Evolutionary conservation across 345 rosid species (phyloP).

Genomic region (Turnera subulata): DNA sequence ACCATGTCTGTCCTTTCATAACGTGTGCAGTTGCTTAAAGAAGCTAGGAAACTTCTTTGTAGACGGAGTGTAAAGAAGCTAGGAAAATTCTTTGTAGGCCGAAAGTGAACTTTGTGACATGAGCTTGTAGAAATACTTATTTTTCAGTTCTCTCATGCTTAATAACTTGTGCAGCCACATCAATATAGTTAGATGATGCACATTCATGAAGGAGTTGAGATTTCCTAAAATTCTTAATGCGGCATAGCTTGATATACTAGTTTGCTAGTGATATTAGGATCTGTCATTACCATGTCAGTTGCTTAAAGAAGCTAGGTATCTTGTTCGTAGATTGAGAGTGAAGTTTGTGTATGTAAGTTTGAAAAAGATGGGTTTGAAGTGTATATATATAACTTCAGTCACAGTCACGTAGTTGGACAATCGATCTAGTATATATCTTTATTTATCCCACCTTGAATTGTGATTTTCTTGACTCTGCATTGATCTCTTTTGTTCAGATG

Average conservation of each 20-base stretch:
- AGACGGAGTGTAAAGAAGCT: too few relatives aligned
- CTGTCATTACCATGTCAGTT: neutral
- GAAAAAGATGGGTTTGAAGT: too few relatives aligned
- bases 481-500: conserved; percentile 42
- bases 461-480: conserved; percentile 1
- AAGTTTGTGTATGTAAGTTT: too few relatives aligned
- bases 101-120: neutral
- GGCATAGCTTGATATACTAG: conserved; percentile 34
- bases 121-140: too few relatives aligned
- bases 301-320: too few relatives aligned
- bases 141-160: too few relatives aligned
- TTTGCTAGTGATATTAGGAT: neutral
- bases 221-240: conserved; percentile 61
- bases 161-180: too few relatives aligned
- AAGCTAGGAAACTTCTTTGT: neutral
- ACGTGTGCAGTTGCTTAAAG: neutral
- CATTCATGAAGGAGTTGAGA: conserved; percentile 75
- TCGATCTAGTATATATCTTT: too few relatives aligned
- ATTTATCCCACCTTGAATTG: neutral
- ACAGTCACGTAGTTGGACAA: too few relatives aligned
- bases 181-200: too few relatives aligned
- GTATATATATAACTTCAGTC: too few relatives aligned
- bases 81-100: too few relatives aligned
- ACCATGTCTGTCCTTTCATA: neutral
- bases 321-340: neutral